These are phyloP conservation scores for Persicaria maculosa DNA, from an alignment of 148 eudicot species.

Conservation along the genomic window DNA sequence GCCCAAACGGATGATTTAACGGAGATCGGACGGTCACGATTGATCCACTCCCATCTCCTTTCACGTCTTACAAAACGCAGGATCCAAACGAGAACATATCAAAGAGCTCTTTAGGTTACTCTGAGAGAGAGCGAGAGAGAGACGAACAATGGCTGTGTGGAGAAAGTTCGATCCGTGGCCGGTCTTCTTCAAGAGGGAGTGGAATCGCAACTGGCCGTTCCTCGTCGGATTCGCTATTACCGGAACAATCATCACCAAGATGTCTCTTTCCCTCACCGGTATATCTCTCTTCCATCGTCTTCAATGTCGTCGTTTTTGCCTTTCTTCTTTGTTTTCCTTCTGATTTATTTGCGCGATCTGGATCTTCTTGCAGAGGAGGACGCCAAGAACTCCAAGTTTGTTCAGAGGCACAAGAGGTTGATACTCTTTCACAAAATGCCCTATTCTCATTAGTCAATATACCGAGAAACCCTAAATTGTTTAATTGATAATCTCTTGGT, in stretches of 20 bases:
- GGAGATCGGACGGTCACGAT: background rate
- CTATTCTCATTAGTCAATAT: background rate
- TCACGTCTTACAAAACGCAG: background rate
- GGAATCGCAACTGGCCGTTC: conserved; percentile 56
- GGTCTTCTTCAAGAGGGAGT: conserved; percentile 60
- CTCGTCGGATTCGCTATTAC: conserved; percentile 44
- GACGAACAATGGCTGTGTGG: conserved; percentile 19
- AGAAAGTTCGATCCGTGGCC: conserved; percentile 75
- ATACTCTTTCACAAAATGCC: background rate
- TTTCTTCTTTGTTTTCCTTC: background rate
- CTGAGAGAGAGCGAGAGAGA: background rate
- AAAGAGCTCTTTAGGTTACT: conserved; percentile 4
- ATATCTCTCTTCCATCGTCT: conserved; percentile 13
- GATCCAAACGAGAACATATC: background rate
- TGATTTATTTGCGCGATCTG: conserved; percentile 4
- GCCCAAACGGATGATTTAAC: background rate
- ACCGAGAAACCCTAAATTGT: conserved; percentile 3
- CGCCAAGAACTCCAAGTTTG: conserved; percentile 67
- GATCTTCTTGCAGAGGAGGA: conserved; percentile 59
- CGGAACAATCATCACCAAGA: conserved; percentile 30
- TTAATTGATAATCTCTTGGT: background rate
- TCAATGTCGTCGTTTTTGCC: background rate
- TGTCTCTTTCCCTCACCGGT: conserved; percentile 43
- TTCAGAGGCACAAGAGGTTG: conserved; percentile 66
- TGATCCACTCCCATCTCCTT: background rate